Percentiles rank a stretch among this genome's conserved stretches.
Conservation (phyloP, 2,329 filamentous ascomycete species). For the Cryphonectria parasitica region DNA sequence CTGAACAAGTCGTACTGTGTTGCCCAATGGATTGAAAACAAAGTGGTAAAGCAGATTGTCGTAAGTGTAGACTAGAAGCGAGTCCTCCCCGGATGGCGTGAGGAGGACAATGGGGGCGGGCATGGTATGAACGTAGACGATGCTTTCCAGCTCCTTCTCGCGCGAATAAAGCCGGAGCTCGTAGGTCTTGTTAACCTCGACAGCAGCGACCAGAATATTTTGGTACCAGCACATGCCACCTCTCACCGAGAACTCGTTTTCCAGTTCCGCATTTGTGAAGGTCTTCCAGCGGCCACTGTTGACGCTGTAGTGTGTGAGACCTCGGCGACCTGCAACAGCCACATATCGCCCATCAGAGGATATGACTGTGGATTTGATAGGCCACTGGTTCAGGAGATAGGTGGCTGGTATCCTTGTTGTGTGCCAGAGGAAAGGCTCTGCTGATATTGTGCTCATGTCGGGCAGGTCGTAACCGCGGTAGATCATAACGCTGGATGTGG, state of each 20-base stretch:
- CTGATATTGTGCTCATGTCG: conserved; percentile 87
- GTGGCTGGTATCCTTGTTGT: conserved; percentile 81
- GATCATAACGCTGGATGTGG: conserved; percentile 83
- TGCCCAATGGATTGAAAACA: conserved; percentile 76
- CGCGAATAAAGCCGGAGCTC: conserved; percentile 92
- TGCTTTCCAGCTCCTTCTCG: conserved; percentile 75
- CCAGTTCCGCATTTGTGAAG: conserved; percentile 77
- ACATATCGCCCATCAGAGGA: conserved; percentile 93
- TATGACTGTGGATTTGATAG: conserved; percentile 82
- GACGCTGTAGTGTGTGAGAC: conserved; percentile 93
- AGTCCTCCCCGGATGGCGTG: conserved; percentile 88
- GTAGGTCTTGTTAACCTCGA: conserved; percentile 82
- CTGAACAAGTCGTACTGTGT: conserved; percentile 76
- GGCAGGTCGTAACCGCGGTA: conserved; percentile 93
- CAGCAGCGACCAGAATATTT: conserved; percentile 88
- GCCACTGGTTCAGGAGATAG: conserved; percentile 93
- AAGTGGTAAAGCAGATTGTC: conserved; percentile 96
- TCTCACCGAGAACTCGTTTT: conserved; percentile 89
- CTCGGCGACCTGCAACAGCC: conserved; percentile 90
- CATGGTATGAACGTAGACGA: conserved; percentile 77
- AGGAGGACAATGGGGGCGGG: conserved; percentile 88
- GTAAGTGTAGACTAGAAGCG: conserved; percentile 93
- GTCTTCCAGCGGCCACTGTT: conserved; percentile 95
- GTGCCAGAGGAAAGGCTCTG: conserved; percentile 94
- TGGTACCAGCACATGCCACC: conserved; percentile 99